These are phyloP conservation scores for Periconia digitata DNA, from an alignment of 2,329 filamentous ascomycete species.

Conservation along the genomic window DNA sequence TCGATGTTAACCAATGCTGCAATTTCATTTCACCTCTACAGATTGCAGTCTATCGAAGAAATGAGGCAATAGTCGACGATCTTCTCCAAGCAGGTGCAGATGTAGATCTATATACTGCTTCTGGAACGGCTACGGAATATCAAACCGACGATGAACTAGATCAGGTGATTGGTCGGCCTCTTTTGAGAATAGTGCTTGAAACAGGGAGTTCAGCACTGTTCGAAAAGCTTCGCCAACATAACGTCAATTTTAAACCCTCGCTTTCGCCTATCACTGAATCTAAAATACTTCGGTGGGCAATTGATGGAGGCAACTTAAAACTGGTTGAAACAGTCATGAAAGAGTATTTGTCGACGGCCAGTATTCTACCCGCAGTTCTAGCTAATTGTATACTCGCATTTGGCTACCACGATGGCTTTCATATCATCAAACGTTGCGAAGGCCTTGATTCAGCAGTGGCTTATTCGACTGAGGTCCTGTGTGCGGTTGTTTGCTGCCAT, in stretches of 20 bases:
- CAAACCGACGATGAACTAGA: neutral
- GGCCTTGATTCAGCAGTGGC: neutral
- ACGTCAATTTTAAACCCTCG: neutral
- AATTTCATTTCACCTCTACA: slow-evolving; percentile 5
- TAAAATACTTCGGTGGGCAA: neutral
- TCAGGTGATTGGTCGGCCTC: neutral
- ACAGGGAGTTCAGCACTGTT: neutral
- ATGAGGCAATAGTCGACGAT: neutral
- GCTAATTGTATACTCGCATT: neutral
- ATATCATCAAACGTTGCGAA: neutral
- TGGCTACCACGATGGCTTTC: neutral
- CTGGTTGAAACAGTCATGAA: neutral
- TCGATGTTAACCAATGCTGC: slow-evolving; percentile 6
- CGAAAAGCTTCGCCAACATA: neutral
- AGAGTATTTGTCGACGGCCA: neutral
- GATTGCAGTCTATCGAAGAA: slow-evolving; percentile 1
- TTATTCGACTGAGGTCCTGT: neutral
- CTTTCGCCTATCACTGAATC: too few relatives aligned
- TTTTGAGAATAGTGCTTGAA: neutral
- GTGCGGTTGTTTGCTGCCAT: neutral
- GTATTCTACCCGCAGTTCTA: neutral
- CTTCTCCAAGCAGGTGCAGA: slow-evolving; percentile 3
- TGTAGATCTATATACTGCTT: neutral
- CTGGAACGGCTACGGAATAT: neutral
- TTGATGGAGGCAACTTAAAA: neutral